phyloP scores from a whole-genome alignment of 768 basidiomycete species.

The Podaxis sp. region DNA sequence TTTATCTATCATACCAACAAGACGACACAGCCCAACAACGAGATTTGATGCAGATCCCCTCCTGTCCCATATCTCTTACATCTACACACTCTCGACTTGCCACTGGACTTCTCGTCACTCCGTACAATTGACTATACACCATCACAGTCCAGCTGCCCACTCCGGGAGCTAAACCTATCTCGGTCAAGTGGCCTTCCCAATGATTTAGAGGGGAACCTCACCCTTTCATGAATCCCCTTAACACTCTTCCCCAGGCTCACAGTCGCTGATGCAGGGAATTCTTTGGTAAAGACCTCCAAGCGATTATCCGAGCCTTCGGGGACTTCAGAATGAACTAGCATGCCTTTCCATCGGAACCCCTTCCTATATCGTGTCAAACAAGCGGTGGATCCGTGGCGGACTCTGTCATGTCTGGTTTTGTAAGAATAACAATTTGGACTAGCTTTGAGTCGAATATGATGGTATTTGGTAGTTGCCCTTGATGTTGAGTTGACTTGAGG shows the following conservation, averaged over 20 bases:
- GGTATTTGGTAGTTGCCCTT: too few species aligned
- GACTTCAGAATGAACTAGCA: not conserved
- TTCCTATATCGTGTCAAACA: not conserved
- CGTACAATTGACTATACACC: not conserved
- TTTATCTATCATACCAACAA: not conserved
- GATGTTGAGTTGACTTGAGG: too few species aligned
- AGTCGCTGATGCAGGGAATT: not conserved
- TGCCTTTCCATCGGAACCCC: not conserved
- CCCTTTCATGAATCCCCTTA: not conserved
- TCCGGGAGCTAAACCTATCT: not conserved
- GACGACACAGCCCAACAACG: not conserved
- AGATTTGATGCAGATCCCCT: not conserved
- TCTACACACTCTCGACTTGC: not conserved
- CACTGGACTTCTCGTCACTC: not conserved
- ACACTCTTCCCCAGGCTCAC: not conserved
- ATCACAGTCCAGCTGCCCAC: not conserved
- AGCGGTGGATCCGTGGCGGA: too few species aligned
- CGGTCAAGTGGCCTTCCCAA: not conserved
- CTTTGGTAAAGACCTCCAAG: not conserved
- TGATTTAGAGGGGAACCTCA: not conserved
- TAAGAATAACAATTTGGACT: too few species aligned
- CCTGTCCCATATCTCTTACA: not conserved
- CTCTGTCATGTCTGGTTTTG: too few species aligned
- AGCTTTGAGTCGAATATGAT: too few species aligned
- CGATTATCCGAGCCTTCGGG: not conserved